A percentile compares a stretch with the other conserved stretches of the same genome.
phyloP scores from a whole-genome alignment of 176 grass and related monocot genomes.

The Eleusine coracana region DNA sequence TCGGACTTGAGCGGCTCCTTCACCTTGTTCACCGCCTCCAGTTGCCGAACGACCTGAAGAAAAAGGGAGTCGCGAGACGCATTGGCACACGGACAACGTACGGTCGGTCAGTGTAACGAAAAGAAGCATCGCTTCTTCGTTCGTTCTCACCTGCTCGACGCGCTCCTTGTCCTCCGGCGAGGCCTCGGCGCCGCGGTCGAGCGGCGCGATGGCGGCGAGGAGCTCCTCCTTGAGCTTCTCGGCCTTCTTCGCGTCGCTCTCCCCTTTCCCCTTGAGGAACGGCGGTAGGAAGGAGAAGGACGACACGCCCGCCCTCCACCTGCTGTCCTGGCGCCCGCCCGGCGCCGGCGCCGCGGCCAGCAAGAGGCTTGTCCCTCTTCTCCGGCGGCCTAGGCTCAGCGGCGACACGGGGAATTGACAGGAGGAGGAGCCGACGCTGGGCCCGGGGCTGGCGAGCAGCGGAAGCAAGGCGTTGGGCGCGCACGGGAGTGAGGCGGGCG shows the following conservation, averaged over 20 bases:
- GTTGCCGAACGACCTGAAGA: slow-evolving; percentile 56
- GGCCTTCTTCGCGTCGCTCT: slow-evolving; percentile 54
- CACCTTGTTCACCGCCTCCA: slow-evolving; percentile 67
- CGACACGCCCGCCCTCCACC: slow-evolving; percentile 68
- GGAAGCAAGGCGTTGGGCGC: slow-evolving; percentile 12
- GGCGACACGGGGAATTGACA: not conserved
- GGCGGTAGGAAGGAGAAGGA: slow-evolving; percentile 73
- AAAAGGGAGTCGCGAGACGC: not conserved
- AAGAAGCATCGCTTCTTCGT: not conserved
- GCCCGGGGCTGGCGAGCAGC: not conserved
- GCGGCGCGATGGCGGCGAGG: slow-evolving; percentile 61
- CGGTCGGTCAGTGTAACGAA: not conserved
- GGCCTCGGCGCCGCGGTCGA: slow-evolving; percentile 83
- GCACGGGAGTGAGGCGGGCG: slow-evolving; percentile 27
- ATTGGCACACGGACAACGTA: not conserved
- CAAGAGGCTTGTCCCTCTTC: not conserved
- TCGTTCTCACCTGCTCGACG: slow-evolving; percentile 59
- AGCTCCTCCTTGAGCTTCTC: slow-evolving; percentile 79
- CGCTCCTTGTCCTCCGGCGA: slow-evolving; percentile 59
- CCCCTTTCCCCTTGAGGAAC: slow-evolving; percentile 49
- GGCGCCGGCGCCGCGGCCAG: not conserved
- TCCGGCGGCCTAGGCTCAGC: not conserved
- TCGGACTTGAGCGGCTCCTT: slow-evolving; percentile 93
- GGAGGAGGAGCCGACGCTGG: not conserved
- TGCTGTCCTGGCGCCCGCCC: not conserved